phyloP scores from a whole-genome alignment of 192 early-diverging fungal species.

The Martensiomyces pterosporus region DNA sequence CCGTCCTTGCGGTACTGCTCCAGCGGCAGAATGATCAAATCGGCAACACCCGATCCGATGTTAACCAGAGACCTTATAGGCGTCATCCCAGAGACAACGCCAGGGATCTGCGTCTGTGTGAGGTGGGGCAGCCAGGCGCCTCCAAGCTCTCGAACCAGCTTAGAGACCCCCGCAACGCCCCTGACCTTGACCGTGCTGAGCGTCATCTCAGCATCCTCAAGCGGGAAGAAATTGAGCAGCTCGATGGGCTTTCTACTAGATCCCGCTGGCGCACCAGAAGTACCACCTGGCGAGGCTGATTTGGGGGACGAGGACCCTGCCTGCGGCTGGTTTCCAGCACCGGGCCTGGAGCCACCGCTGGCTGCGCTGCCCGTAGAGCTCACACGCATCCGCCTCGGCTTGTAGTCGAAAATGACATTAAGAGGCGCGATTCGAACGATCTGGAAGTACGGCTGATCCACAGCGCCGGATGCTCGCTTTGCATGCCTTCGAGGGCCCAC shows the following conservation, averaged over 20 bases:
- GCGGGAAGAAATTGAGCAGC: conserved; percentile 87
- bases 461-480: conserved; percentile 8
- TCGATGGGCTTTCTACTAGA: conserved; percentile 22
- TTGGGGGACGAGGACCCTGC: too few species aligned
- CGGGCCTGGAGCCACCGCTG: not conserved
- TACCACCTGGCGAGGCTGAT: not conserved
- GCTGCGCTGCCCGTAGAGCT: not conserved
- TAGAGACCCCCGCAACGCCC: conserved; percentile 70
- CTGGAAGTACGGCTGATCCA: conserved; percentile 49
- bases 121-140: conserved; percentile 90
- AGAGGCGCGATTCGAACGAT: conserved; percentile 70
- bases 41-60: conserved; percentile 83
- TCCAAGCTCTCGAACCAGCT: conserved; percentile 63
- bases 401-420: conserved; percentile 89
- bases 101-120: conserved; percentile 82
- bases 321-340: too few species aligned
- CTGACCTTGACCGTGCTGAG: conserved; percentile 69
- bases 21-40: conserved; percentile 87
- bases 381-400: conserved; percentile 86
- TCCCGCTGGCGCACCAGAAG: not conserved
- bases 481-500: conserved; percentile 1
- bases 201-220: conserved; percentile 90
- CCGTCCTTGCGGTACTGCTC: conserved; percentile 94
- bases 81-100: conserved; percentile 84
- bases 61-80: conserved; percentile 88